Percentiles rank a stretch among this genome's conserved stretches.
Evolutionary conservation across 2,329 filamentous ascomycete species (phyloP).

Genomic region (Cladosporium austrohemisphaericum): DNA sequence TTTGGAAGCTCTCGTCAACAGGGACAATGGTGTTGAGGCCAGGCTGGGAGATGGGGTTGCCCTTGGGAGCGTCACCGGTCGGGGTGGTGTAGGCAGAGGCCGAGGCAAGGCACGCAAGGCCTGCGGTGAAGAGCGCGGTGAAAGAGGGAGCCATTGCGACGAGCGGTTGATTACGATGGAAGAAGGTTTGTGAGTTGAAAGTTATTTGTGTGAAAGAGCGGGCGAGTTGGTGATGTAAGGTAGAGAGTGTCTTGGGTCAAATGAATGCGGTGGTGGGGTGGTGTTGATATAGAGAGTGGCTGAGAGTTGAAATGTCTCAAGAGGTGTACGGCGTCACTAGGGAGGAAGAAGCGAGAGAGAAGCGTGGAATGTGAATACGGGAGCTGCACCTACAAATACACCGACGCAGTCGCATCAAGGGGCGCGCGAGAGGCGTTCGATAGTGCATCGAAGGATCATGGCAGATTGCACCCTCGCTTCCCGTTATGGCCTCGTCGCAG

Average conservation of each 20-base stretch:
- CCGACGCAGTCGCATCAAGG: background rate
- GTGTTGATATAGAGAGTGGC: conserved; percentile 30
- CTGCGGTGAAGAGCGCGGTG: conserved; percentile 51
- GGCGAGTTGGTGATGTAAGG: conserved; percentile 1
- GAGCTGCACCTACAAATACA: conserved; percentile 9
- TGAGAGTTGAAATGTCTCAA: conserved; percentile 25
- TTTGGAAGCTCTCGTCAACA: conserved; percentile 53
- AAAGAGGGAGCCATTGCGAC: conserved; percentile 27
- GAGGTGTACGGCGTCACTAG: background rate
- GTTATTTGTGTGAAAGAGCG: background rate
- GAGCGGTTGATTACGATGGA: conserved; percentile 1
- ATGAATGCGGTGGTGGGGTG: conserved; percentile 8
- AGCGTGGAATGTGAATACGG: background rate
- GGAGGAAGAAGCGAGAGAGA: background rate
- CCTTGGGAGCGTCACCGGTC: conserved; percentile 33
- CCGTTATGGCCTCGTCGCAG: conserved; percentile 5
- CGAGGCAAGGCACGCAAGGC: conserved; percentile 48
- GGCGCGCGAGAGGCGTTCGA: conserved; percentile 9
- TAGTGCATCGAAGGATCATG: conserved; percentile 9
- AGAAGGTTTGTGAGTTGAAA: background rate
- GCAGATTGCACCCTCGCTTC: conserved; percentile 10
- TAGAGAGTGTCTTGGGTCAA: conserved; percentile 21
- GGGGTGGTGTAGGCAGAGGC: conserved; percentile 41
- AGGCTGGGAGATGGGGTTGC: conserved; percentile 55
- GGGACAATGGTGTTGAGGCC: conserved; percentile 52